These are phyloP conservation scores for Solanum piurae DNA, from an alignment of 257 asterid genomes.

Conservation along the genomic window DNA sequence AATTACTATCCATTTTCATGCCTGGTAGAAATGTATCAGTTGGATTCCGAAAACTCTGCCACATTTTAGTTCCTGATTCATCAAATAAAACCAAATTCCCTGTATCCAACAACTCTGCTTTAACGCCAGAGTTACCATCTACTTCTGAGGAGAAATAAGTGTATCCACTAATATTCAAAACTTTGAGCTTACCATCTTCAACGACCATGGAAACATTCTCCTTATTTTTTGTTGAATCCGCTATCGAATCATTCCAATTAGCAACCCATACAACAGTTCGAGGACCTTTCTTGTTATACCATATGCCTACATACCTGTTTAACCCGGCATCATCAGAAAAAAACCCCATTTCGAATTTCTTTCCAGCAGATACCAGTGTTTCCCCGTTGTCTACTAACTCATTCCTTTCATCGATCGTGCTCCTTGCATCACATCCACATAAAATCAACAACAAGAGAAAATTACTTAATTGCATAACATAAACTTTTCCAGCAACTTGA, in stretches of 20 bases:
- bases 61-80: neutral
- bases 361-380: slow-evolving; percentile 28
- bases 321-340: slow-evolving; percentile 2
- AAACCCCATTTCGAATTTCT: slow-evolving; percentile 30
- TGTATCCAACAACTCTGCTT: slow-evolving; percentile 22
- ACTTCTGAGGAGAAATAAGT: neutral
- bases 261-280: slow-evolving; percentile 40
- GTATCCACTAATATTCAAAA: neutral
- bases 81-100: slow-evolving; percentile 27
- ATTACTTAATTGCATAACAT: neutral
- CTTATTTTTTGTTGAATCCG: neutral
- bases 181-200: slow-evolving; percentile 20
- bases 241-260: neutral
- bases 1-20: slow-evolving; percentile 9
- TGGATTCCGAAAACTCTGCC: slow-evolving; percentile 37
- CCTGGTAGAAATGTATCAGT: slow-evolving; percentile 35
- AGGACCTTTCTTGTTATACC: slow-evolving; percentile 11
- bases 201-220: neutral
- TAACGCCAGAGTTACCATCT: neutral
- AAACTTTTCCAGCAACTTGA: neutral
- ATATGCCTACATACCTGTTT: slow-evolving; percentile 26
- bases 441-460: neutral
- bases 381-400: neutral
- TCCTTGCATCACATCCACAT: slow-evolving; percentile 16
- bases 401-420: slow-evolving; percentile 5